Percentiles rank a stretch among this genome's conserved stretches.
These are phyloP conservation scores for Brassica cretica DNA, from an alignment of 345 rosid genomes.

Conservation along the genomic window DNA sequence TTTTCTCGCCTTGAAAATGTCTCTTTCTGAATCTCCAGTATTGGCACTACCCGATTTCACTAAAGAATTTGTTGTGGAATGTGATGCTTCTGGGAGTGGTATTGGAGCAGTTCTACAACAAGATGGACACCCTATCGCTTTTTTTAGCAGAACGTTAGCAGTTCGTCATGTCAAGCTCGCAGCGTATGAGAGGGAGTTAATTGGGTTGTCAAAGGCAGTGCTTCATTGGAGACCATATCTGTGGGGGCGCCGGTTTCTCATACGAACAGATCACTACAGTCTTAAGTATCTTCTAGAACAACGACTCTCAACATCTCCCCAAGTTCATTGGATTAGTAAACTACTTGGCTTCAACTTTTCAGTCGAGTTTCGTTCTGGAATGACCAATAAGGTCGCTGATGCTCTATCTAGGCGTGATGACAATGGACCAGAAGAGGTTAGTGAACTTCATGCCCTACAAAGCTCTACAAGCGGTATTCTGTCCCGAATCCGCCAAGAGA, in stretches of 20 bases:
- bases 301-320: neutral
- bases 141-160: neutral
- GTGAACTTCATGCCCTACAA: too few species aligned
- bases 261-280: neutral
- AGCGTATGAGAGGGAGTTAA: neutral
- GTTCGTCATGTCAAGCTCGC: neutral
- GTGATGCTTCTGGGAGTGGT: neutral
- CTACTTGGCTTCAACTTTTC: neutral
- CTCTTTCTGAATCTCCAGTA: neutral
- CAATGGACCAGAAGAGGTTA: neutral
- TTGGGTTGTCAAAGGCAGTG: neutral
- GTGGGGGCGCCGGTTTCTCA: neutral
- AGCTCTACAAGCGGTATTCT: too few species aligned
- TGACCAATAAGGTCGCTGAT: neutral
- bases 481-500: too few species aligned
- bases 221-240: neutral
- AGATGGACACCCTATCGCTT: neutral
- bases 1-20: neutral
- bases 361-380: neutral
- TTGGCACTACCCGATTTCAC: too few species aligned
- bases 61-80: neutral
- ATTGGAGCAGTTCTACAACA: neutral
- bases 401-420: neutral
- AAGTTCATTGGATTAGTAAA: neutral
- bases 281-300: neutral